These are phyloP conservation scores for Senna siamea DNA, from an alignment of 306 rosid genomes.

Conservation along the genomic window DNA sequence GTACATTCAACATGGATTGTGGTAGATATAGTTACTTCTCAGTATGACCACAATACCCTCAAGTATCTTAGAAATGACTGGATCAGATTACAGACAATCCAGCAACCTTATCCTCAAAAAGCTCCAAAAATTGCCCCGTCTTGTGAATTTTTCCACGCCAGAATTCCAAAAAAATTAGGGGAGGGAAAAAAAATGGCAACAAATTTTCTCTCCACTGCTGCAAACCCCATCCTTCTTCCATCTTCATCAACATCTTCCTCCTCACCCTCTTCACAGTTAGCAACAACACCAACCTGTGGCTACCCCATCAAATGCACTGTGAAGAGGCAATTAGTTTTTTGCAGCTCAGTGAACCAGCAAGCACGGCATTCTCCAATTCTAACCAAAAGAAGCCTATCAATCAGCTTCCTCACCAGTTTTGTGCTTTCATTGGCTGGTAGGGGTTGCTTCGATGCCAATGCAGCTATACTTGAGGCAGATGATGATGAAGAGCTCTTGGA, in stretches of 20 bases:
- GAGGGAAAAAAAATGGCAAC: conserved; percentile 58
- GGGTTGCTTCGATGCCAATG: conserved; percentile 54
- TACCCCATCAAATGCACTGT: conserved; percentile 42
- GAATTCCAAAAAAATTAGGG: not conserved
- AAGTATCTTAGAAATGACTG: conserved; percentile 49
- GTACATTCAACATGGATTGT: not conserved
- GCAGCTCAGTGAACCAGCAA: conserved; percentile 52
- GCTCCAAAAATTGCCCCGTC: conserved; percentile 48
- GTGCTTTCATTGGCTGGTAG: conserved; percentile 57
- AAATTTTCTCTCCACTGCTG: conserved; percentile 73
- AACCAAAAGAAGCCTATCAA: conserved; percentile 67
- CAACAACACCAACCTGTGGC: conserved; percentile 25
- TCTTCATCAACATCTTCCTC: conserved; percentile 49
- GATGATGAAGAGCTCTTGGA: conserved; percentile 92
- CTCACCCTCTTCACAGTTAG: conserved; percentile 33
- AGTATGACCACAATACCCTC: conserved; percentile 39
- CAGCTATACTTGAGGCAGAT: conserved; percentile 95
- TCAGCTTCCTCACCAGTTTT: conserved; percentile 55
- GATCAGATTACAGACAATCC: conserved; percentile 65
- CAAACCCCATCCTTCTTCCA: conserved; percentile 52
- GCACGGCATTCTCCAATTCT: conserved; percentile 37
- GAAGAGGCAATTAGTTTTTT: conserved; percentile 44
- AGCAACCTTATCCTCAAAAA: conserved; percentile 74
- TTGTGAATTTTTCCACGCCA: conserved; percentile 41
- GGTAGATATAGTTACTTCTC: not conserved